A percentile compares a stretch with the other conserved stretches of the same genome.
Evolutionary conservation across 371 early-diverging fungal genomes (phyloP).

Genomic region (Apophysomyces sp.): DNA sequence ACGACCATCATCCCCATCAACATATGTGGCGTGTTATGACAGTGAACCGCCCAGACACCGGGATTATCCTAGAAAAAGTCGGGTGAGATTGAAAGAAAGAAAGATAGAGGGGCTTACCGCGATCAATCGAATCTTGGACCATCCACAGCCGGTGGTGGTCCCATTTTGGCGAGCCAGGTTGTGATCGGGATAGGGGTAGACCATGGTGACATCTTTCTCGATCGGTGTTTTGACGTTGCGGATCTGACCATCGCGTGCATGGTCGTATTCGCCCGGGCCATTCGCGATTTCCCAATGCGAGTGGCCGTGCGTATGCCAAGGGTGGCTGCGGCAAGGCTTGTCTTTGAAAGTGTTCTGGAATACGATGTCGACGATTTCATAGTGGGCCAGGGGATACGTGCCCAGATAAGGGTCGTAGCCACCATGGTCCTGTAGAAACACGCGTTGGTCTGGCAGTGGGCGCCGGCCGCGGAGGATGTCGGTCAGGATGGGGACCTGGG

Average conservation of each 20-base stretch:
- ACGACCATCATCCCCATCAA: constrained; percentile 43
- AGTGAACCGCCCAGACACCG: constrained; percentile 45
- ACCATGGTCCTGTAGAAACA: neutral
- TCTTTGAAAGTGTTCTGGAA: constrained; percentile 32
- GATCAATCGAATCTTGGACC: constrained; percentile 39
- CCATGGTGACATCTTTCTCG: constrained; percentile 35
- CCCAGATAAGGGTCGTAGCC: constrained; percentile 36
- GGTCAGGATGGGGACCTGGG: constrained; percentile 12
- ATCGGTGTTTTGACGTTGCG: constrained; percentile 23
- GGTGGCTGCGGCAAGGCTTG: constrained; percentile 40
- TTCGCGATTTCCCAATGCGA: constrained; percentile 46
- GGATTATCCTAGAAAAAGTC: constrained; percentile 36
- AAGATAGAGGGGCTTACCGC: constrained; percentile 29
- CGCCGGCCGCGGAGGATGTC: constrained; percentile 12
- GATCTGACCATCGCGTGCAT: constrained; percentile 20
- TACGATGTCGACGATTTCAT: constrained; percentile 42
- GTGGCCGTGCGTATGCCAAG: constrained; percentile 53
- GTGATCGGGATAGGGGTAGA: constrained; percentile 30
- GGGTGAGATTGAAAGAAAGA: neutral
- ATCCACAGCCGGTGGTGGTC: constrained; percentile 35
- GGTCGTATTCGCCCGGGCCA: constrained; percentile 41
- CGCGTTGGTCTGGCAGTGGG: neutral
- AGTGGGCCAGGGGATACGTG: constrained; percentile 34
- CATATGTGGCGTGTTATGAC: constrained; percentile 47
- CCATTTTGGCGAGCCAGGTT: constrained; percentile 3